Evolutionary conservation across 2,329 filamentous ascomycete species (phyloP), one percentile per base, ranked within the genome.

Genomic region (Onygenales sp.): DNA sequence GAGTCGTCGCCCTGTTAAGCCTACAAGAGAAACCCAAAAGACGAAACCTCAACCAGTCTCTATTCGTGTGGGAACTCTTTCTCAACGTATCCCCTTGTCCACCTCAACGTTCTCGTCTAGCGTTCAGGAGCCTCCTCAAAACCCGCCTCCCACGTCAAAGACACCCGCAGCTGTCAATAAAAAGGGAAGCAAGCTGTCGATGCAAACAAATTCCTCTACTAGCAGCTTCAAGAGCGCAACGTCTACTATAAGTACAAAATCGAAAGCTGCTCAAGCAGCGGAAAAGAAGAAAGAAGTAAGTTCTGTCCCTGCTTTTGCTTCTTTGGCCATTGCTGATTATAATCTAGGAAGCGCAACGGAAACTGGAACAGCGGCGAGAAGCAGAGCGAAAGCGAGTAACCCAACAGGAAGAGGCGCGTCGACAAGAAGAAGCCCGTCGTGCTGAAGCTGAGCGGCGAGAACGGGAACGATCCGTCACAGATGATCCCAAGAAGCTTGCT

Each of bases 311-410:
- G 17, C 53, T n/a, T 33, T 57, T 53, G 42, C 7, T 49, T 42
- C 36, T 14, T 14, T 55, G 13, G 31, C n/a, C 17, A 34, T 40
- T 45, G 33, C n/a, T 42, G 34, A 54, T 37, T 17, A 39, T 42
- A 6, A 9, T 43, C 4, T 56, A 82, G 65, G 90, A 90, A 58
- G 82, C 83, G 11, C 84, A 90, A 62, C 82, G 85, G 49, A 92
- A 88, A 63, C 84, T 85, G 7, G 87, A 94, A 17, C 84, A 86
- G 39, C 95, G 94, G 70, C 80, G 84, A 13, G 88, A 94, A 62
- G 74, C 87, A 36, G 89, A 95, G 65, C 83, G 86, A 47, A 89
- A 90, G 71, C 80, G 86, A 55, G 81, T 81, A 47, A 82, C 80
- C 39, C 70, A 74, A 32, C 58, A 80, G 52, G 77, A 80, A 51